Percentiles rank a stretch among this genome's conserved stretches.
These are phyloP conservation scores for Cotoneaster glaucophyllus DNA, from an alignment of 306 rosid species.

Conservation along the genomic window DNA sequence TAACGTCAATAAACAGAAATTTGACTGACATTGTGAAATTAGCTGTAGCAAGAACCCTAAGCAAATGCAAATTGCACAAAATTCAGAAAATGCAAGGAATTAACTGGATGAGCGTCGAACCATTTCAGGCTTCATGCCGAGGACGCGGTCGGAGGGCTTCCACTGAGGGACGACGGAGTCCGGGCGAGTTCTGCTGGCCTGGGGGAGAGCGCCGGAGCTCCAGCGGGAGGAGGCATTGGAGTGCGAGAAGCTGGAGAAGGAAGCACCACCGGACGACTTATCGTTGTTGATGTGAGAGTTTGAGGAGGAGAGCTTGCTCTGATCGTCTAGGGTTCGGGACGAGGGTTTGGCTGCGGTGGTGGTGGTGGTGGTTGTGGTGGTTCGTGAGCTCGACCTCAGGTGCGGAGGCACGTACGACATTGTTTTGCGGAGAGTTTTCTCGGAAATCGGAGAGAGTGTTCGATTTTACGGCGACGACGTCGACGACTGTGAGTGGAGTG, in stretches of 20 bases:
- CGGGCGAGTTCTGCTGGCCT: conserved; percentile 25
- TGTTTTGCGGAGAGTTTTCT: conserved; percentile 24
- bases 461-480: conserved; percentile 2
- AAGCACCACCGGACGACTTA: conserved; percentile 7
- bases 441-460: not conserved
- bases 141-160: conserved; percentile 83
- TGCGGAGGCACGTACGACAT: conserved; percentile 92
- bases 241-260: conserved; percentile 16
- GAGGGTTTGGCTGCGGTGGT: conserved; percentile 12
- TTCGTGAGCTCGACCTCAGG: conserved; percentile 46
- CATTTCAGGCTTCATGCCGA: conserved; percentile 64
- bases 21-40: not conserved
- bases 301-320: conserved; percentile 40
- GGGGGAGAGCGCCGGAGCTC: conserved; percentile 28
- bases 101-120: conserved; percentile 16
- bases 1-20: not conserved
- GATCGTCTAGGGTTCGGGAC: conserved; percentile 35
- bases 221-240: conserved; percentile 49
- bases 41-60: conserved; percentile 5
- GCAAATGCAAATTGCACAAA: not conserved
- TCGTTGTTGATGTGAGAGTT: conserved; percentile 17
- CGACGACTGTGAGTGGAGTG: not conserved
- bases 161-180: conserved; percentile 51
- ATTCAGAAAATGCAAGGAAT: not conserved
- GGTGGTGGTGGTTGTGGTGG: conserved; percentile 37